Percentiles rank a stretch among this genome's conserved stretches.
Evolutionary conservation across 208 protist species (phyloP).

Genomic region (Leishmania major): DNA sequence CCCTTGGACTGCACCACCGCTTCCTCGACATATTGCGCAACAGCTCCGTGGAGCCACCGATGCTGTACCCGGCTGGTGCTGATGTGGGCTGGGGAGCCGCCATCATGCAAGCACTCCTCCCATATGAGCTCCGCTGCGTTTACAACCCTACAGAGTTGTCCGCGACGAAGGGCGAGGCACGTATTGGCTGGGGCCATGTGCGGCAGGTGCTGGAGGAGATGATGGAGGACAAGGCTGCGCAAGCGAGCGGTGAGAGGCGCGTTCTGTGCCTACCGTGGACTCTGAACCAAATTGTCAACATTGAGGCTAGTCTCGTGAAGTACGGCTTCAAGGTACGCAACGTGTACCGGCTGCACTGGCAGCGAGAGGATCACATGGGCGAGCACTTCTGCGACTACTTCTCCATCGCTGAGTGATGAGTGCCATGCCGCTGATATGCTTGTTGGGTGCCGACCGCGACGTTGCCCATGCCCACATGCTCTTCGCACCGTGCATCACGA

Average conservation of each 20-base stretch:
- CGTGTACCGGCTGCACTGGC: slow-evolving; percentile 79
- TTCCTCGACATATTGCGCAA: slow-evolving; percentile 77
- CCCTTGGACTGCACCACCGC: slow-evolving; percentile 76
- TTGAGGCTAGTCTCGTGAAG: slow-evolving; percentile 87
- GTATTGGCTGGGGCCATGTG: slow-evolving; percentile 75
- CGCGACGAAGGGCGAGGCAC: slow-evolving; percentile 80
- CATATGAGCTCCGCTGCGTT: slow-evolving; percentile 77
- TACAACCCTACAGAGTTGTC: slow-evolving; percentile 78
- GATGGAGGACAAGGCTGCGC: slow-evolving; percentile 6
- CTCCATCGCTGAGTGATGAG: slow-evolving; percentile 17
- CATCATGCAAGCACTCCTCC: slow-evolving; percentile 52
- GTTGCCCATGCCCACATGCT: not conserved
- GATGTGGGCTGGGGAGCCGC: slow-evolving; percentile 46
- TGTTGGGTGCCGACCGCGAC: not conserved
- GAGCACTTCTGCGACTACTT: slow-evolving; percentile 82
- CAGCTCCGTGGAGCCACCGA: slow-evolving; percentile 59
- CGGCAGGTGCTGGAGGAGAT: slow-evolving; percentile 71
- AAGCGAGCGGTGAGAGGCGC: slow-evolving; percentile 24
- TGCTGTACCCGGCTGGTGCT: slow-evolving; percentile 74
- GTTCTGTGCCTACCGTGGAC: slow-evolving; percentile 88
- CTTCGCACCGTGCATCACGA: not conserved
- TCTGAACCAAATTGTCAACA: slow-evolving; percentile 84
- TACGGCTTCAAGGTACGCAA: slow-evolving; percentile 73
- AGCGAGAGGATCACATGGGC: slow-evolving; percentile 78
- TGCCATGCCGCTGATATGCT: not conserved